Base-by-base conservation (phyloP, 306 rosid genomes). In the Hippophae tibetana region DNA sequence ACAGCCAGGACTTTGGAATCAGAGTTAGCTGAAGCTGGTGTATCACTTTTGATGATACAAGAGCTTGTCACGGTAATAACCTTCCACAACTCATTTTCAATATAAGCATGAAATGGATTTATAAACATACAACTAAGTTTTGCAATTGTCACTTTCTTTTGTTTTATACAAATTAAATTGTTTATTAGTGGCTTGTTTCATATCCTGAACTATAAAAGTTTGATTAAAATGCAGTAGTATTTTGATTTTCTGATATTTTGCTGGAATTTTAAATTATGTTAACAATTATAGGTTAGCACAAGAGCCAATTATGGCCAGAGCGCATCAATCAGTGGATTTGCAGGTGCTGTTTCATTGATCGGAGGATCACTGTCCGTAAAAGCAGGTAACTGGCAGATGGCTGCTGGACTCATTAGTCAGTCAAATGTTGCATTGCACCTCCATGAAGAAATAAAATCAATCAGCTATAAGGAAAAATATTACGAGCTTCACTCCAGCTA, bases 341-440 rank as follows among this genome's bases (percentile, higher is more conserved):
- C 79, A 11, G 98, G 98, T 50, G 86, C 92, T 27, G 95, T 92
- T 78, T 92, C 98, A 27, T 75, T 92, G 68, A 95, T 96, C 11
- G 95, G 82, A 55, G 96, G 95, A 60, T 65, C 87, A 69, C 85
- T 96, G 98, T 66, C 98, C 42, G 68, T 87, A n/a, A 57, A 85
- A 47, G 96, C 89, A 51, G 98, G 98, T 26, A 92, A 92, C 84
- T 80, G 95, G 90, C 87, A 92, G 80, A 83, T 92, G 84, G 96
- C 86, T 42, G 79, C 89, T 50, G 93, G 96, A 63, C 73, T 92
- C 59, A 81, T 92, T 52, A 67, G 79, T 67, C 73, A 18, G 56
- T 87, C 96, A 9, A 73, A 74, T 70, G 84, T 73, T 69, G 63
- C 59, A 43, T 76, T 92, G 76, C 87, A 83, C 73, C 78, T 92